phyloP scores from a whole-genome alignment of 2,329 filamentous ascomycete genomes.

The Fusarium caatingaense region DNA sequence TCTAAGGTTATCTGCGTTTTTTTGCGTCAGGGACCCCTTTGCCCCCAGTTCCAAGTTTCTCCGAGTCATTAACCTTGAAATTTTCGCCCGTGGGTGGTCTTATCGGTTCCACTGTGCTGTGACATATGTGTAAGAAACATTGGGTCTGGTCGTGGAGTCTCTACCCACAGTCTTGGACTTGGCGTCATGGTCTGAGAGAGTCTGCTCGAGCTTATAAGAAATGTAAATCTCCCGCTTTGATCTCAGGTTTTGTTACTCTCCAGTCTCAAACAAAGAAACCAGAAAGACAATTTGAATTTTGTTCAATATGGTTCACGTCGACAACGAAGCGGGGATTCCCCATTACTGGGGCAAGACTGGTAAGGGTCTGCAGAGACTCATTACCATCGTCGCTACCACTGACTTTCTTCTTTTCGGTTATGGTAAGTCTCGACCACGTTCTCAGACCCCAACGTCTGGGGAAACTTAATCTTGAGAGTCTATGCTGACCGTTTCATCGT shows the following conservation, averaged over 20 bases:
- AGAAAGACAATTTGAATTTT: not conserved
- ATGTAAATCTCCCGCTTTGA: slow-evolving; percentile 9
- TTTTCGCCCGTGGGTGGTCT: slow-evolving; percentile 1
- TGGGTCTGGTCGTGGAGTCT: not conserved
- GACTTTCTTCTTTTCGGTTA: slow-evolving; percentile 37
- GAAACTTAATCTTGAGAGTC: slow-evolving; percentile 38
- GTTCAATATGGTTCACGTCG: slow-evolving; percentile 37
- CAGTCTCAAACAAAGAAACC: slow-evolving; percentile 7
- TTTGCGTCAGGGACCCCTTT: not conserved
- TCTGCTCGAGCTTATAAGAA: slow-evolving; percentile 31
- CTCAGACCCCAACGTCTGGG: not conserved
- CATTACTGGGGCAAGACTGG: slow-evolving; percentile 38
- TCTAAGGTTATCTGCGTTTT: slow-evolving; percentile 28
- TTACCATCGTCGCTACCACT: slow-evolving; percentile 34
- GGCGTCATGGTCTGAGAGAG: slow-evolving; percentile 4
- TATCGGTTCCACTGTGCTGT: slow-evolving; percentile 25
- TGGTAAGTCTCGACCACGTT: slow-evolving; percentile 7
- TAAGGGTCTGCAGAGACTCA: slow-evolving; percentile 30
- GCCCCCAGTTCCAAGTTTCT: slow-evolving; percentile 10
- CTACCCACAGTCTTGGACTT: slow-evolving; percentile 16
- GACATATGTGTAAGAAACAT: slow-evolving; percentile 16
- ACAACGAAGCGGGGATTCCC: slow-evolving; percentile 29
- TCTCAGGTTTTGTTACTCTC: not conserved
- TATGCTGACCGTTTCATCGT: slow-evolving; percentile 2
- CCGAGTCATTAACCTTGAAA: slow-evolving; percentile 24